Percentiles rank a stretch among this genome's conserved stretches.
These are phyloP conservation scores for Henckelia pumila DNA, from an alignment of 257 asterid genomes.

Conservation along the genomic window DNA sequence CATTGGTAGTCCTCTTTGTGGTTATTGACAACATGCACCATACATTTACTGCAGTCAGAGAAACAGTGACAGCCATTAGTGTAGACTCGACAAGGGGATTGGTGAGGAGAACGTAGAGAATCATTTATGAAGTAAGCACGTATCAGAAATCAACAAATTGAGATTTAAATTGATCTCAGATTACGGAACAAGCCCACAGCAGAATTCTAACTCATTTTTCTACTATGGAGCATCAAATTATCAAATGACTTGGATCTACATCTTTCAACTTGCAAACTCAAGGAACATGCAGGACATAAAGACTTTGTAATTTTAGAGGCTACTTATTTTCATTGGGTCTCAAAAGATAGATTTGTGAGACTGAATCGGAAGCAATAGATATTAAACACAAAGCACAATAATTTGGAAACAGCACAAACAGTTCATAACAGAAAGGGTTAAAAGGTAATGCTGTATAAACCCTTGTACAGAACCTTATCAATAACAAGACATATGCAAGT, in stretches of 20 bases:
- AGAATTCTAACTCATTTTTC: neutral
- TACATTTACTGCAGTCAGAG: neutral
- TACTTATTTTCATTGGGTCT: neutral
- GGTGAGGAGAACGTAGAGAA: constrained; percentile 4
- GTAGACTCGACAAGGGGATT: neutral
- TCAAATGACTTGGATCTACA: neutral
- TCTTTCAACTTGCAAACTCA: constrained; percentile 16
- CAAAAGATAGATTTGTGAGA: neutral
- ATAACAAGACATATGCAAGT: constrained; percentile 10
- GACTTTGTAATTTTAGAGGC: constrained; percentile 2
- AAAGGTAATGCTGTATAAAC: neutral
- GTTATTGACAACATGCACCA: neutral
- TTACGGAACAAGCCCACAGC: constrained; percentile 3
- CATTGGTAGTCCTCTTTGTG: neutral
- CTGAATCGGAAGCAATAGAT: neutral
- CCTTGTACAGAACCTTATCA: too few species aligned
- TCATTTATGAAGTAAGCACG: neutral
- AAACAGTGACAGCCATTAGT: neutral
- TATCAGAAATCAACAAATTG: constrained; percentile 6
- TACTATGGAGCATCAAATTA: constrained; percentile 6
- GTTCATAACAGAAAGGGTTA: constrained; percentile 11
- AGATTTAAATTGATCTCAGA: constrained; percentile 3
- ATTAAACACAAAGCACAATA: neutral
- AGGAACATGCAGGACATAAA: constrained; percentile 9
- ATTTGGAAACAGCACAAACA: constrained; percentile 1